These are phyloP conservation scores for Acanthamoeba quina DNA, from an alignment of 208 protist species.

Conservation along the genomic window DNA sequence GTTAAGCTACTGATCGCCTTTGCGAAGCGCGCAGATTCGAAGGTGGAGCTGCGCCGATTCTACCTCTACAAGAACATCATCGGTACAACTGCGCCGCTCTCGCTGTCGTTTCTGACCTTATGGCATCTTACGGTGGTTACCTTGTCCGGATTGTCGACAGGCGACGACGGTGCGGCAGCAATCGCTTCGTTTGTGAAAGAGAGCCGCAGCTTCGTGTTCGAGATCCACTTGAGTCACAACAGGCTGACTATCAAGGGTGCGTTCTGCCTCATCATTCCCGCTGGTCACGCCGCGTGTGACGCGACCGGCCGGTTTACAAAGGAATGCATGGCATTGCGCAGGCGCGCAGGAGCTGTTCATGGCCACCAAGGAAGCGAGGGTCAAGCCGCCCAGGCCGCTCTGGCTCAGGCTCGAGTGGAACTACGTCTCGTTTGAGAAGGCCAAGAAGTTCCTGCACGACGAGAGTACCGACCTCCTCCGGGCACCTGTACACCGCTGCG, in stretches of 20 bases:
- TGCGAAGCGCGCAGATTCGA: background rate
- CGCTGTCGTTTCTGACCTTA: background rate
- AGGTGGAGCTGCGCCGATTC: conserved; percentile 11
- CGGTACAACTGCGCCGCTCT: background rate
- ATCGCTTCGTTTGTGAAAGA: conserved; percentile 8
- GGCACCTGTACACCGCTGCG: no score
- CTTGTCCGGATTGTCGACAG: background rate
- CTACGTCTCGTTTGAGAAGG: conserved; percentile 16
- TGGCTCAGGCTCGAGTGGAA: conserved; percentile 39
- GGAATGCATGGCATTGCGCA: background rate
- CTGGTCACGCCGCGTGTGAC: background rate
- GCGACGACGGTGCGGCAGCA: conserved; percentile 5
- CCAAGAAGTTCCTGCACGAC: background rate
- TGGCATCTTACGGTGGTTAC: background rate
- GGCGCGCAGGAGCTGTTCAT: conserved; percentile 16
- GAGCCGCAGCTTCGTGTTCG: background rate
- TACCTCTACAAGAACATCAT: conserved; percentile 52
- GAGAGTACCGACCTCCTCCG: background rate
- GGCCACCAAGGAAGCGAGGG: background rate
- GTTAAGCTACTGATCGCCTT: background rate
- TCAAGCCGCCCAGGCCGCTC: background rate
- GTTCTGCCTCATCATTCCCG: background rate
- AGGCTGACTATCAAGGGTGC: background rate
- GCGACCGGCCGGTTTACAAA: background rate
- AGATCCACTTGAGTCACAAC: conserved; percentile 21